Evolutionary conservation across 129 eudicot species (phyloP).

Genomic region (Gnaphalium uliginosum): DNA sequence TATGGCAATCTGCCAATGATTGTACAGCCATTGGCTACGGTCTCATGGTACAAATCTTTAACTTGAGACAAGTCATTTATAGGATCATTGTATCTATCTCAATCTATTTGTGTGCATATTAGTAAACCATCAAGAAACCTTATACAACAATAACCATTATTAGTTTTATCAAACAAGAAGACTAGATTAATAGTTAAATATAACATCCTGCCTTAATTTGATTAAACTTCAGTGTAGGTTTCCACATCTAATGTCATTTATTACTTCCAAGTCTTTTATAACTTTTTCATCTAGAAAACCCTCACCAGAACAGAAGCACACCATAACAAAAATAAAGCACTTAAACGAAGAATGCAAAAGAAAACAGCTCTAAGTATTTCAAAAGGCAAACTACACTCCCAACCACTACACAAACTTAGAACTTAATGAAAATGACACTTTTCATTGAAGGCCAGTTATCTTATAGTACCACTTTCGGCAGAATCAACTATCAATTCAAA

Average conservation of each 20-base stretch:
- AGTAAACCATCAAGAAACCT: neutral
- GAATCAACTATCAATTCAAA: slow-evolving; percentile 10
- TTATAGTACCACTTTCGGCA: slow-evolving; percentile 6
- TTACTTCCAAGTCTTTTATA: neutral
- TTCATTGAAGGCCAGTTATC: neutral
- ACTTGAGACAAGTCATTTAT: neutral
- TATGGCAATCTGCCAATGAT: too few relatives aligned
- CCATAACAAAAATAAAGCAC: neutral
- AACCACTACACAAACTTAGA: neutral
- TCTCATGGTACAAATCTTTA: neutral
- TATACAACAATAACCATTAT: neutral
- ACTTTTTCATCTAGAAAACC: neutral
- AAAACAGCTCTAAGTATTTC: neutral
- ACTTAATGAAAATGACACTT: slow-evolving; percentile 7
- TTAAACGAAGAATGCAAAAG: neutral
- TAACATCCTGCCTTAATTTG: neutral
- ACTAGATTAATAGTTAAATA: neutral
- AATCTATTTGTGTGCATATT: neutral
- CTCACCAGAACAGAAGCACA: neutral
- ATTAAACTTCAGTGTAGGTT: neutral
- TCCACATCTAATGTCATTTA: neutral
- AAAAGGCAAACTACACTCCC: slow-evolving; percentile 3
- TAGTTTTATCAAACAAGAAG: neutral
- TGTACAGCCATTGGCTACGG: neutral
- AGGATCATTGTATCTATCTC: neutral